A percentile compares a stretch with the other conserved stretches of the same genome.
Conservation (phyloP, 208 protist species). For the Blechomonas ayalai region DNA sequence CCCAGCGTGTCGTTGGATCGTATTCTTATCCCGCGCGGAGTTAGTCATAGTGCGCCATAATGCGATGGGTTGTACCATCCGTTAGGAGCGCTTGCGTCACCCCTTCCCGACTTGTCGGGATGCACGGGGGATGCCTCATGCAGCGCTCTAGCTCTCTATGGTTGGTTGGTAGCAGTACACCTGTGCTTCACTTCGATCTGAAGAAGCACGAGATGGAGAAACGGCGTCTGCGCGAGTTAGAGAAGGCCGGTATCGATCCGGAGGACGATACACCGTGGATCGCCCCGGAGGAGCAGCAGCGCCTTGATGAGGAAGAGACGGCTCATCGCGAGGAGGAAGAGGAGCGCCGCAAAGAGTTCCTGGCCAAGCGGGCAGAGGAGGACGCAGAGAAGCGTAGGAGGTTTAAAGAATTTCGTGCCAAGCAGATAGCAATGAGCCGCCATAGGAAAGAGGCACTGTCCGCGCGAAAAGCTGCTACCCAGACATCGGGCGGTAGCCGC, state of each 20-base stretch:
- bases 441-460: conserved; percentile 47
- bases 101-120: too few relatives aligned
- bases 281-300: conserved; percentile 67
- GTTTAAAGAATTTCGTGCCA: conserved; percentile 71
- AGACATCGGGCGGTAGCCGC: too few relatives aligned
- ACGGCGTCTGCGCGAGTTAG: conserved; percentile 53
- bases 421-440: conserved; percentile 67
- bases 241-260: conserved; percentile 55
- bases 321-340: conserved; percentile 35
- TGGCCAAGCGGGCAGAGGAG: conserved; percentile 52
- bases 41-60: too few relatives aligned
- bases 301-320: conserved; percentile 55
- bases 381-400: conserved; percentile 53
- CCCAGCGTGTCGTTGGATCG: too few relatives aligned
- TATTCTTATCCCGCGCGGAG: too few relatives aligned
- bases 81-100: too few relatives aligned
- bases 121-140: not conserved
- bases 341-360: conserved; percentile 37
- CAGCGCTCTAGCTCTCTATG: not conserved
- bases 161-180: conserved; percentile 6
- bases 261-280: conserved; percentile 56
- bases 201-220: conserved; percentile 74
- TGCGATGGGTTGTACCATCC: too few relatives aligned
- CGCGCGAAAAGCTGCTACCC: conserved; percentile 42
- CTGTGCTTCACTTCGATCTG: conserved; percentile 52